Evolutionary conservation across 208 protist genomes (phyloP).

Genomic region (Leishmania mexicana): DNA sequence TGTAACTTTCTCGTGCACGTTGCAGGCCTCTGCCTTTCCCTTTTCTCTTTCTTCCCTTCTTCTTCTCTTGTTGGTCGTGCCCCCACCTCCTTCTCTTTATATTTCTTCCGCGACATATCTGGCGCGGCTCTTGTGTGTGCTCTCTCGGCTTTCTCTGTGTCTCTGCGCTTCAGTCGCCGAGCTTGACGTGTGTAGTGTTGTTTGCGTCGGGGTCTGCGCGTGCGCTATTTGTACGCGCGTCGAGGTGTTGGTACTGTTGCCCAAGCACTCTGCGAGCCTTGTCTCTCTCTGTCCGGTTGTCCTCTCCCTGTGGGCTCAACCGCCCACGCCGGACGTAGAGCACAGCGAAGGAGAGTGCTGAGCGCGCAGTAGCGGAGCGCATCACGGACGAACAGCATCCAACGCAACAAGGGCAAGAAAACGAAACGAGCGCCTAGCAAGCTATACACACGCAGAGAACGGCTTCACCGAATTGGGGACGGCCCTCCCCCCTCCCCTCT

Average conservation of each 20-base stretch:
- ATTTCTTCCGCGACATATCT: constrained; percentile 9
- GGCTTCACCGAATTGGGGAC: background rate
- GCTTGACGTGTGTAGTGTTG: constrained; percentile 1
- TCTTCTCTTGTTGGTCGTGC: background rate
- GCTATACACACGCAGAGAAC: background rate
- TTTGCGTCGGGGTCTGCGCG: background rate
- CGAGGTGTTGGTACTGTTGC: background rate
- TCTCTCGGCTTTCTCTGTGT: background rate
- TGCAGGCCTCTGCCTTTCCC: background rate
- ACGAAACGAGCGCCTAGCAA: background rate
- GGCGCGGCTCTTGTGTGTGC: background rate
- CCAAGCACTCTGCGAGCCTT: background rate
- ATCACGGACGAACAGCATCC: background rate
- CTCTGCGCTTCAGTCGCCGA: background rate
- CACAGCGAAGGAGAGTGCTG: background rate
- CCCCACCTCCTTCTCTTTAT: background rate
- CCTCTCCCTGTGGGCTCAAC: background rate
- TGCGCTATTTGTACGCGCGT: background rate
- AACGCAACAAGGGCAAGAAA: background rate
- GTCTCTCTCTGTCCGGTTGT: background rate
- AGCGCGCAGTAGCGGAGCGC: background rate
- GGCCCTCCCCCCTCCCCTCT: background rate
- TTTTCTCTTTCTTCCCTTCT: background rate
- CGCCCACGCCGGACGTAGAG: background rate
- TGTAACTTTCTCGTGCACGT: background rate